phyloP scores from a whole-genome alignment of 192 early-diverging fungal genomes.

The Coemansia sp. region DNA sequence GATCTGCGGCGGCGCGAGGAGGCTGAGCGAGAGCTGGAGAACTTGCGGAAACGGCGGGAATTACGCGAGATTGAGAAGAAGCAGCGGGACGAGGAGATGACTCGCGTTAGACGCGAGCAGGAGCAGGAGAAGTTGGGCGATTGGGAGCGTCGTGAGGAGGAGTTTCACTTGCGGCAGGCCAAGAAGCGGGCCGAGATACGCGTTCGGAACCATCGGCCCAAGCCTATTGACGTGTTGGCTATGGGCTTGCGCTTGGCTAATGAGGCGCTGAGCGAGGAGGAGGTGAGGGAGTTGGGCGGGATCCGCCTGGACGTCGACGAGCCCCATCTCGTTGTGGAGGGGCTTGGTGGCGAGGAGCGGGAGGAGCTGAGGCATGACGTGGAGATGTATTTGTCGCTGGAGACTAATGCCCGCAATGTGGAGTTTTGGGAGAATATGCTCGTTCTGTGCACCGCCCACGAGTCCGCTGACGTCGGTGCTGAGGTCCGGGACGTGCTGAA shows the following conservation, averaged over 20 bases:
- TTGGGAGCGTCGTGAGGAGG: constrained; percentile 91
- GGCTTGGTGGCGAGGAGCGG: constrained; percentile 64
- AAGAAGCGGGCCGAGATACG: constrained; percentile 90
- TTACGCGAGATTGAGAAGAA: constrained; percentile 81
- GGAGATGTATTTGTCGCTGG: constrained; percentile 81
- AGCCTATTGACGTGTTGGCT: constrained; percentile 90
- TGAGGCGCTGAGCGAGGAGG: constrained; percentile 66
- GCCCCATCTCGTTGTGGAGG: constrained; percentile 75
- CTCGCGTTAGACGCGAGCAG: constrained; percentile 74
- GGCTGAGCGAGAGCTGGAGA: constrained; percentile 75
- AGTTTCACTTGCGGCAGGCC: constrained; percentile 90
- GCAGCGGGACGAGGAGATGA: constrained; percentile 77
- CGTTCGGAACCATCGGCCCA: constrained; percentile 80
- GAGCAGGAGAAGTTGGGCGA: constrained; percentile 91
- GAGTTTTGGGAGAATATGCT: constrained; percentile 88
- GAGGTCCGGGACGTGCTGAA: constrained; percentile 70
- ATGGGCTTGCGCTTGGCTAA: constrained; percentile 83
- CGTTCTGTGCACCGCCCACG: constrained; percentile 70
- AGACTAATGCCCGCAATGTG: constrained; percentile 69
- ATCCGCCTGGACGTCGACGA: constrained; percentile 76
- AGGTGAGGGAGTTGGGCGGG: constrained; percentile 67
- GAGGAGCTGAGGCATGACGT: constrained; percentile 85
- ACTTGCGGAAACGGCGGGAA: constrained; percentile 72
- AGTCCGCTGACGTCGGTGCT: constrained; percentile 6
- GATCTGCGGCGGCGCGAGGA: constrained; percentile 60